Conservation (phyloP, 2,329 filamentous ascomycete genomes). For the Trichoderma koningii region DNA sequence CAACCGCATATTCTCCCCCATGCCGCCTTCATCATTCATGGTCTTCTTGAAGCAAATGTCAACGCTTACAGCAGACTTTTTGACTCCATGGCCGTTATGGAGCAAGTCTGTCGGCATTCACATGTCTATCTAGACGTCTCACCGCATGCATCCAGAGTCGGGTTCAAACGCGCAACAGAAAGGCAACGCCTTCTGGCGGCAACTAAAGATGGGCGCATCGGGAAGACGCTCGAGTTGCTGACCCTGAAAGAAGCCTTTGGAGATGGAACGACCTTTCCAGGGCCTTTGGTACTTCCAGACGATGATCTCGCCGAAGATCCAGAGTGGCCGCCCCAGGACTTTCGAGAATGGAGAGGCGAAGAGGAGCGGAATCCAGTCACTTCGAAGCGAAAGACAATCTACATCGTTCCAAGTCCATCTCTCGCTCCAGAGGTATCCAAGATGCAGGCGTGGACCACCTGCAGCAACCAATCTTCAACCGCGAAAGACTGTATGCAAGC, state of each 20-base stretch:
- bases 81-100: too few relatives aligned
- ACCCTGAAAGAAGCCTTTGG: conserved; percentile 28
- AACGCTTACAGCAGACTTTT: too few relatives aligned
- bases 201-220: conserved; percentile 33
- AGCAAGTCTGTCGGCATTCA: conserved; percentile 6
- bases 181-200: conserved; percentile 38
- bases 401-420: conserved; percentile 52
- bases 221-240: conserved; percentile 17
- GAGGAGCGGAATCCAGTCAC: conserved; percentile 54
- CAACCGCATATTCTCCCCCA: too few relatives aligned
- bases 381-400: conserved; percentile 50
- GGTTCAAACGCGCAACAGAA: conserved; percentile 37
- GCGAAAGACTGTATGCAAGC: conserved; percentile 33
- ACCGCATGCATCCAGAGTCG: conserved; percentile 24
- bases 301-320: conserved; percentile 61
- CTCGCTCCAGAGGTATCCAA: conserved; percentile 41
- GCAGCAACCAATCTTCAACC: neutral
- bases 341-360: conserved; percentile 52
- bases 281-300: conserved; percentile 59
- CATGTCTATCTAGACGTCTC: conserved; percentile 21
- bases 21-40: too few relatives aligned
- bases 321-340: conserved; percentile 52
- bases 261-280: conserved; percentile 52
- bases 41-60: too few relatives aligned
- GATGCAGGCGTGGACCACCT: conserved; percentile 47